Conservation (phyloP, 2,329 filamentous ascomycete genomes). For the Xylariaceae sp. region DNA sequence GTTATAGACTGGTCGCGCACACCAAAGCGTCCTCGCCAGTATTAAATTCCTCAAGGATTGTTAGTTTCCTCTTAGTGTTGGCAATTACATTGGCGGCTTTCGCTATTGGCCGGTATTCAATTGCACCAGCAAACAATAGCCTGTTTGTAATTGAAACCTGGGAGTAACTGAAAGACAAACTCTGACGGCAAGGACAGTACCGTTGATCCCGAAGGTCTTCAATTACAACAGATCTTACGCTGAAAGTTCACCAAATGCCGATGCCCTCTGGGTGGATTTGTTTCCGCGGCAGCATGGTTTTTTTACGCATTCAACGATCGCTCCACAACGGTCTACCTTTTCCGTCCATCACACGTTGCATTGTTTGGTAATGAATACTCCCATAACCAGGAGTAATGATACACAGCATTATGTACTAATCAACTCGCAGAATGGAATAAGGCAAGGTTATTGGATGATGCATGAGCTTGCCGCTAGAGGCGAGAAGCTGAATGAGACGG, state of each 20-base stretch:
- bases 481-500: neutral
- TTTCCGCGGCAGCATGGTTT: conserved; percentile 1
- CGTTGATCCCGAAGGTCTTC: too few species aligned
- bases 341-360: conserved; percentile 2
- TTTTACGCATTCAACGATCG: neutral
- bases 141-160: too few species aligned
- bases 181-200: too few species aligned
- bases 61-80: too few species aligned
- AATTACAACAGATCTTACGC: conserved; percentile 1
- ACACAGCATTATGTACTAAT: too few species aligned
- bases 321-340: neutral
- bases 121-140: too few species aligned
- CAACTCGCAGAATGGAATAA: conserved; percentile 1
- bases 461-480: neutral
- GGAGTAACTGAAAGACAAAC: too few species aligned
- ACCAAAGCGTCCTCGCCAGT: too few species aligned
- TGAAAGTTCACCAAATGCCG: neutral
- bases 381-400: neutral
- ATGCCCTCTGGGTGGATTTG: neutral
- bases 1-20: too few species aligned
- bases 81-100: too few species aligned
- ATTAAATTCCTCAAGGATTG: too few species aligned
- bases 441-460: neutral
- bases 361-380: conserved; percentile 2
- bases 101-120: too few species aligned